Conservation (phyloP, 306 rosid species). For the Vicia faba region DNA sequence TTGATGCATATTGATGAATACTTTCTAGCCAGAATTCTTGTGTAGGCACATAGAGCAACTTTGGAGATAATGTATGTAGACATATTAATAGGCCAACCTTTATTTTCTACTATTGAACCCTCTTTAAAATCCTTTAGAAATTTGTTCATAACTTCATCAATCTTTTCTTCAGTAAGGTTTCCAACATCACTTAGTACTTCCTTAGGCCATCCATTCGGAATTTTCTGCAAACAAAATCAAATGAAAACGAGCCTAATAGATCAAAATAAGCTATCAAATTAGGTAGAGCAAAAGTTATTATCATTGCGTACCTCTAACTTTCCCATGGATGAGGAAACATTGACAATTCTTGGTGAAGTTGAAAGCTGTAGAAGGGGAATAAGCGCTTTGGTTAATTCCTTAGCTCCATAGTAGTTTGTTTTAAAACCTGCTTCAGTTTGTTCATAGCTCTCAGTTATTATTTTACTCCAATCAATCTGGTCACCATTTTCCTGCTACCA, state of each 20-base stretch:
- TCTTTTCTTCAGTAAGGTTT: conserved; percentile 48
- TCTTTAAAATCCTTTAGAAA: conserved; percentile 51
- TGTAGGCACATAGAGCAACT: conserved; percentile 51
- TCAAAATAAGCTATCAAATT: too few relatives aligned
- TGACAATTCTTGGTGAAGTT: conserved; percentile 59
- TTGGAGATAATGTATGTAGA: conserved; percentile 51
- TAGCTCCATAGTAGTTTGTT: conserved; percentile 62
- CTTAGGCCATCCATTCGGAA: conserved; percentile 27
- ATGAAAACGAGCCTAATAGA: not conserved
- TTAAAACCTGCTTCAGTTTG: conserved; percentile 41
- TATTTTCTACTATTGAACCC: conserved; percentile 41
- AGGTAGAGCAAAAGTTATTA: not conserved
- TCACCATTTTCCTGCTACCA: conserved; percentile 31
- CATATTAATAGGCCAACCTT: conserved; percentile 45
- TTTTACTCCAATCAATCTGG: conserved; percentile 37
- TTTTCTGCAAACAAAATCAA: not conserved
- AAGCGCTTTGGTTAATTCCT: conserved; percentile 44
- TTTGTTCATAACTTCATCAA: conserved; percentile 43
- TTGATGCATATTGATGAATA: conserved; percentile 37
- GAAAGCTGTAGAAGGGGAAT: conserved; percentile 62
- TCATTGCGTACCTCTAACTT: conserved; percentile 30
- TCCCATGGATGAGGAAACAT: conserved; percentile 49
- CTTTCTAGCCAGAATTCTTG: conserved; percentile 51
- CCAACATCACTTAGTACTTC: conserved; percentile 43
- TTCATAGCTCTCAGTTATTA: conserved; percentile 34